Evolutionary conservation across 768 basidiomycete species (phyloP), one percentile per base, ranked within the genome.

Genomic region (Auricularia sp.): DNA sequence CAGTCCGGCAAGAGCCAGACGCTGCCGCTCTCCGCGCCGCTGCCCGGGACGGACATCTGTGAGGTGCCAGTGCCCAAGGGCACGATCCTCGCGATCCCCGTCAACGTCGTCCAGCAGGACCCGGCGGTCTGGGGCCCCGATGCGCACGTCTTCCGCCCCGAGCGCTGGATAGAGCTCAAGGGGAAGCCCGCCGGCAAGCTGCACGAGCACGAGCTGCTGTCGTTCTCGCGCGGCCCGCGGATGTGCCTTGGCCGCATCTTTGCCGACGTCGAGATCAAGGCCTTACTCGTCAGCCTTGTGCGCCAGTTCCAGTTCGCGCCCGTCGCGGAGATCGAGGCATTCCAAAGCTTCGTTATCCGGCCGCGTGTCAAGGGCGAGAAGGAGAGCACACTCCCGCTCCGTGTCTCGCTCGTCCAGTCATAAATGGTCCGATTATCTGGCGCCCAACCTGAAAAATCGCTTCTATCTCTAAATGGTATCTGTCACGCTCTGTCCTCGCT

Each of bases 301-400:
- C 79, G 76, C 36, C 79, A 81, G 39, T 87, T 85, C 70, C 77
- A 79, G 7, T 85, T 86, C 68, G 73, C 77, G 3, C 83, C 81
- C 66, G 71, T 75, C 23, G 68, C 58, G 36, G 76, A 84, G 42
- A 85, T 87, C 59, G 85, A 86, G 68, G 70, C 83, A 29, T 86
- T 87, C 71, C 84, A 85, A 68, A 84, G 84, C 62, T 87, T 86
- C 65, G 85, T 87, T 12, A 78, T 87, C 62, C 80, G 85, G 16
- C 84, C 86, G 42, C 79, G 84, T 39, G 71, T 87, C 64, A 75
- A 74, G 67, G 84, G 84, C 56, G 75, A 84, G 67, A 76, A 74
- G 0, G 71, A 76, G 10, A 86, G 84, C 66, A 84, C 83, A 12
- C 78, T 87, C 47, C 85, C 86, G 0, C 59, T 68, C 18, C 62